A percentile compares a stretch with the other conserved stretches of the same genome.
phyloP scores from a whole-genome alignment of 257 asterid genomes.

The Avicennia marina region DNA sequence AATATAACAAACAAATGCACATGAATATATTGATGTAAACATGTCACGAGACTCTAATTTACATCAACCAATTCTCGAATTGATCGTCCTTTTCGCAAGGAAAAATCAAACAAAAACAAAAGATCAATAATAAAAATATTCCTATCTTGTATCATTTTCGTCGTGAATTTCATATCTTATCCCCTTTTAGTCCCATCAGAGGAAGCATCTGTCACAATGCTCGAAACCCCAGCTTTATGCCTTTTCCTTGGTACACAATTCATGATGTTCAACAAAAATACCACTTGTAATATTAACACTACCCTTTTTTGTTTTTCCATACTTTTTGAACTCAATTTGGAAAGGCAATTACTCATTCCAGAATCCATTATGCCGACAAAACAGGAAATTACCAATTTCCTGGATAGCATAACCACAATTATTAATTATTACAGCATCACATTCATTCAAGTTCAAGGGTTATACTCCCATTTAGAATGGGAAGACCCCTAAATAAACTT shows the following conservation, averaged over 20 bases:
- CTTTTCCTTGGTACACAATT: constrained; percentile 35
- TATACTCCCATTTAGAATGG: no score
- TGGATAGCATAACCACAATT: constrained; percentile 8
- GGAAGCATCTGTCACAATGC: constrained; percentile 38
- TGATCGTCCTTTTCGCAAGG: no score
- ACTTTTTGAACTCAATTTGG: constrained; percentile 35
- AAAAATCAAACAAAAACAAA: neutral
- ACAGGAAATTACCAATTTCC: constrained; percentile 22
- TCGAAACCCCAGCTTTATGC: constrained; percentile 36
- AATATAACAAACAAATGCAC: neutral
- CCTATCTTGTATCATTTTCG: neutral
- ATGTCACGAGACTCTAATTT: constrained; percentile 1
- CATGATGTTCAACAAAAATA: constrained; percentile 52
- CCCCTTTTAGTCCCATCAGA: constrained; percentile 33
- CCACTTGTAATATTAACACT: constrained; percentile 22
- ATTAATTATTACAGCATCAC: no score
- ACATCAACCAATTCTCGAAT: constrained; percentile 11
- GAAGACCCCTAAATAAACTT: no score
- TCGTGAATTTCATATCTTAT: constrained; percentile 31
- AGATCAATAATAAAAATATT: neutral
- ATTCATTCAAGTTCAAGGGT: no score
- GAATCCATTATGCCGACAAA: constrained; percentile 29
- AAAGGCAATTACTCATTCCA: constrained; percentile 21
- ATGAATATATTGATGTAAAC: neutral
- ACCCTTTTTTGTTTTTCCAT: constrained; percentile 26